Evolutionary conservation across 1,284 basidiomycete species (phyloP).

Genomic region (Cystobasidium slooffiae): DNA sequence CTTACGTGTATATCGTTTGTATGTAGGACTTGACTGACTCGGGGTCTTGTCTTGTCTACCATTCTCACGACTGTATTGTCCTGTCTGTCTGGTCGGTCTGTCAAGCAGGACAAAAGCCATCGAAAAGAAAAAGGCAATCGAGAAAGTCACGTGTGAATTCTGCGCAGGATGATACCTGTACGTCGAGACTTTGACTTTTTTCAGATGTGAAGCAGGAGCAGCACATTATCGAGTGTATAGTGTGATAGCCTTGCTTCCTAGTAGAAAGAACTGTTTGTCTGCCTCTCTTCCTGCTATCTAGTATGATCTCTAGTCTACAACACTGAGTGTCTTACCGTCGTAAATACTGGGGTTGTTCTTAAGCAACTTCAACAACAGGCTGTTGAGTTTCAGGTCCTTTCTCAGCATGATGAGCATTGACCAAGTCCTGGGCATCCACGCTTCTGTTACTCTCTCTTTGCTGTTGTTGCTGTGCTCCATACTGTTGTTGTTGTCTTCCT

Average conservation of each 20-base stretch:
- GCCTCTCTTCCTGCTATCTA: neutral
- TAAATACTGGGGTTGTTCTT: too few species aligned
- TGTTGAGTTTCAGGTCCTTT: slow-evolving; percentile 18
- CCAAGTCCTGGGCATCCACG: slow-evolving; percentile 23
- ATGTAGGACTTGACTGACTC: too few species aligned
- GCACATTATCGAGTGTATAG: too few species aligned
- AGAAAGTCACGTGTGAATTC: slow-evolving; percentile 1
- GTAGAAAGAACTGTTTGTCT: neutral
- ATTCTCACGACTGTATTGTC: neutral
- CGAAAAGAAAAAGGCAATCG: neutral
- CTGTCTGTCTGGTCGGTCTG: neutral
- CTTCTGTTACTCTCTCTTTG: neutral
- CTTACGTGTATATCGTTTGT: too few species aligned
- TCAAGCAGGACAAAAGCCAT: too few species aligned
- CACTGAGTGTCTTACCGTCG: too few species aligned
- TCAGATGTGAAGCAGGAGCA: too few species aligned
- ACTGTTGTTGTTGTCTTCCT: slow-evolving; percentile 23
- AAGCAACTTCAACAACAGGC: slow-evolving; percentile 42
- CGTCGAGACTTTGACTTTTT: too few species aligned
- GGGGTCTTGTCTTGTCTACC: too few species aligned
- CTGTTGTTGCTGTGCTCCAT: slow-evolving; percentile 12
- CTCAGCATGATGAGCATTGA: slow-evolving; percentile 17
- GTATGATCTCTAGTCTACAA: too few species aligned
- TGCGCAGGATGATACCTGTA: neutral
- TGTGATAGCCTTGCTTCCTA: too few species aligned